phyloP scores from a whole-genome alignment of 768 basidiomycete genomes.

The Amanita jacksonii region DNA sequence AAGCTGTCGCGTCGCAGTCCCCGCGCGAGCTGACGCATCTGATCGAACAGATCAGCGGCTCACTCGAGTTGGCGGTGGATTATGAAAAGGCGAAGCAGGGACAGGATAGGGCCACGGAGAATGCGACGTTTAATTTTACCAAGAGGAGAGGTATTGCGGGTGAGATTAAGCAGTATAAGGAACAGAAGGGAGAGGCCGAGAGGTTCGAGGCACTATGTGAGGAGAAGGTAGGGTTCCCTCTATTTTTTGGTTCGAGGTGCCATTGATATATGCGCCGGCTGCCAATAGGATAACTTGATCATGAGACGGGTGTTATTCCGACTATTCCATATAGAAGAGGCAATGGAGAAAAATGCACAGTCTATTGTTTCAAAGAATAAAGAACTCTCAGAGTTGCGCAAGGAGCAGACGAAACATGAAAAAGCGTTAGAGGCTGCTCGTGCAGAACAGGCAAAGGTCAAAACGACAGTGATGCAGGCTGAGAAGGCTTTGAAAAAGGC shows the following conservation, averaged over 20 bases:
- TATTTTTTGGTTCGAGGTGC: too few relatives aligned
- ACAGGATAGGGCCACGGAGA: constrained; percentile 87
- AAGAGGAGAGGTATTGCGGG: constrained; percentile 89
- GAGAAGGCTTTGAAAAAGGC: constrained; percentile 86
- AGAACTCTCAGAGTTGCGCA: constrained; percentile 55
- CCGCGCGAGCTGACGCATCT: constrained; percentile 82
- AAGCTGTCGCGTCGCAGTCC: constrained; percentile 93
- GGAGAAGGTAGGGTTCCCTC: constrained; percentile 46
- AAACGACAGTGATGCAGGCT: constrained; percentile 67
- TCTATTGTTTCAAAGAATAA: constrained; percentile 68
- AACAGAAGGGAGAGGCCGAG: constrained; percentile 91
- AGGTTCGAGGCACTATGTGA: constrained; percentile 71
- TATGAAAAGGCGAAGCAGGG: constrained; percentile 86
- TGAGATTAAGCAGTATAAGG: constrained; percentile 96
- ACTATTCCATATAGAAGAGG: constrained; percentile 81
- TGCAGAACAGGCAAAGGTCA: constrained; percentile 70
- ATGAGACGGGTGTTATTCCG: constrained; percentile 80
- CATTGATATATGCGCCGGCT: too few relatives aligned
- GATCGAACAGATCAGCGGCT: constrained; percentile 94
- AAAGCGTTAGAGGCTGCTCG: constrained; percentile 63
- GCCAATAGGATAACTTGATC: constrained; percentile 83
- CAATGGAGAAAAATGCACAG: constrained; percentile 62
- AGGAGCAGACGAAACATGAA: constrained; percentile 64
- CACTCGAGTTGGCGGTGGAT: constrained; percentile 77
- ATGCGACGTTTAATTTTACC: constrained; percentile 89